Evolutionary conservation across 2,329 filamentous ascomycete genomes (phyloP), one percentile per base, ranked within the genome.

Genomic region (Exophiala oligosperma): DNA sequence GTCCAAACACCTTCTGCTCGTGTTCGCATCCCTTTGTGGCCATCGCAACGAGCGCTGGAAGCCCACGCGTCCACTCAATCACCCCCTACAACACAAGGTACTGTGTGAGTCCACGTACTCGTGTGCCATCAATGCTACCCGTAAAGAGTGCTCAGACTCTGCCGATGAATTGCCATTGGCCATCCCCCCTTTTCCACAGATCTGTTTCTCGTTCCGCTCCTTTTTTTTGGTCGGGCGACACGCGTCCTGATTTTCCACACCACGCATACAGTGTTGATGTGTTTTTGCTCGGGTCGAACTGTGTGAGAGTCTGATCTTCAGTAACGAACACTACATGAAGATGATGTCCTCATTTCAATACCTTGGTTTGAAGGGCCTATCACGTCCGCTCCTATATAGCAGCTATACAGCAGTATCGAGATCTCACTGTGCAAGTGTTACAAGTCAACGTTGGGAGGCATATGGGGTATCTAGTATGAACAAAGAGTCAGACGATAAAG

Each of bases 171-270:
- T 21, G 17, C 35, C 46, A 56, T 56, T 52, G 46, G 49, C 35
- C 35, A 32, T 54, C 46, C 24, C 46, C 24, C 23, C 23, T n/a
- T 23, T 54, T 54, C 35, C 37, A 49, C 57, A 60, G 53, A 55
- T 57, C 44, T 54, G 58, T 54, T 57, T 60, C 49, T 37, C 21
- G 37, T 46, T 23, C 17, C 44, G 38, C 47, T 52, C 48, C 56
- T 38, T 48, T 21, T 43, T 11, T 21, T 43, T 11, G 54, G 54
- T 54, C 47, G 54, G 41, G 40, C 28, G 54, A 61, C 59, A 61
- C 59, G 59, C 59, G 59, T 58, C 59, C 52, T 43, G 44, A 35
- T 52, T 29, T 17, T 51, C 56, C 37, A 9, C n/a, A 24, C 17
- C 43, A 48, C 21, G 24, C 4, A 28, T 14, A 24, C 38, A 17